Evolutionary conservation across 2,329 filamentous ascomycete genomes (phyloP).

Genomic region (Lasiodiplodia theobromae): DNA sequence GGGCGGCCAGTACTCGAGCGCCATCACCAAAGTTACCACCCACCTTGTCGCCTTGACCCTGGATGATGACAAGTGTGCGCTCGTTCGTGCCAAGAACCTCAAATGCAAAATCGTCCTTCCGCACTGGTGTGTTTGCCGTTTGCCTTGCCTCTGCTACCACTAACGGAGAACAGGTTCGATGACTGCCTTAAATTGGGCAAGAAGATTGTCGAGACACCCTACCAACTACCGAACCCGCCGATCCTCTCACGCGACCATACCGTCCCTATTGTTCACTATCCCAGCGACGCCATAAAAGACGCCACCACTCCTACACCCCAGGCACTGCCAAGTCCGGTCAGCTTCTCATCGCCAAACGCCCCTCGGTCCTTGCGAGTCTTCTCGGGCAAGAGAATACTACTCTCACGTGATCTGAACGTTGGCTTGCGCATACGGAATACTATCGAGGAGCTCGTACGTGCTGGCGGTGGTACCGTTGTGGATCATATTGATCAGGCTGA

Average conservation of each 20-base stretch:
- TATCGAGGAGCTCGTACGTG: conserved; percentile 72
- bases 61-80: conserved; percentile 74
- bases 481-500: conserved; percentile 72
- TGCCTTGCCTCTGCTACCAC: conserved; percentile 14
- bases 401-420: conserved; percentile 77
- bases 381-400: conserved; percentile 75
- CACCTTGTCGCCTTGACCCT: conserved; percentile 85
- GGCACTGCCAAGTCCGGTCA: conserved; percentile 39
- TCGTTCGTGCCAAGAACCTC: conserved; percentile 69
- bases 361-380: conserved; percentile 67
- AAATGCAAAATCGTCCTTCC: conserved; percentile 86
- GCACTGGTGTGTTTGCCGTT: conserved; percentile 71
- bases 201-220: conserved; percentile 87
- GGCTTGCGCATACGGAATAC: conserved; percentile 70
- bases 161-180: conserved; percentile 75
- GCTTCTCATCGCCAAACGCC: not conserved
- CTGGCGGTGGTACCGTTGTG: conserved; percentile 75
- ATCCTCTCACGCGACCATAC: conserved; percentile 60
- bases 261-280: conserved; percentile 36
- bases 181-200: conserved; percentile 94
- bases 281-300: conserved; percentile 64
- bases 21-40: conserved; percentile 77
- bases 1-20: conserved; percentile 80
- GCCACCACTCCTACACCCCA: conserved; percentile 65
- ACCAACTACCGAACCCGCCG: conserved; percentile 84